These are phyloP conservation scores for Talaromyces sp. DNA, from an alignment of 2,329 filamentous ascomycete species.

Conservation along the genomic window DNA sequence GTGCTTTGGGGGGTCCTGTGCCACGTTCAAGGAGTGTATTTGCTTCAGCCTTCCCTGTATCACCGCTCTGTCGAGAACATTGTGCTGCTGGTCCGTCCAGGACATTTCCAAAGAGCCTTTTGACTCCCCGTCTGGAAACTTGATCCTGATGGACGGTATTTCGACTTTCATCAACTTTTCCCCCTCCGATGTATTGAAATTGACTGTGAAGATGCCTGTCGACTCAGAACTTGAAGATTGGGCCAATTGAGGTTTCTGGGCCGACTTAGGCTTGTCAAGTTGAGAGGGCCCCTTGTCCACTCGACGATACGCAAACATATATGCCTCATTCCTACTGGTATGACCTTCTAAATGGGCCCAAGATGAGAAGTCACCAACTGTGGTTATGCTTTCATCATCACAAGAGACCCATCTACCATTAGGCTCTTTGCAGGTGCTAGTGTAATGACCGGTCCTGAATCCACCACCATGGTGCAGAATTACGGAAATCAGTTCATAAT, in stretches of 20 bases:
- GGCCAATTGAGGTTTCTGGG: too few species aligned
- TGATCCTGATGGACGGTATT: neutral
- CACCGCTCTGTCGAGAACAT: neutral
- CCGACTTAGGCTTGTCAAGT: too few species aligned
- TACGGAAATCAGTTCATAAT: conserved; percentile 31
- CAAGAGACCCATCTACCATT: conserved; percentile 20
- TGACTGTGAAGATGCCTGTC: neutral
- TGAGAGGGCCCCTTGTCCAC: too few species aligned
- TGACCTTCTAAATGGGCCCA: neutral
- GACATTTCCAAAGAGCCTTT: neutral
- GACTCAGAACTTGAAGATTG: too few species aligned
- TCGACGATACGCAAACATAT: conserved; percentile 27
- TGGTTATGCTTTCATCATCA: conserved; percentile 10
- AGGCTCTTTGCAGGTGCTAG: conserved; percentile 22
- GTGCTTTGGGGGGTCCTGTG: too few species aligned
- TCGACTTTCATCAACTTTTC: neutral
- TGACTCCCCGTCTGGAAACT: neutral
- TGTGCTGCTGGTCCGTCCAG: neutral
- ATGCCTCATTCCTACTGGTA: conserved; percentile 10
- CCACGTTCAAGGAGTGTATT: too few species aligned
- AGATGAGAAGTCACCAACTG: neutral
- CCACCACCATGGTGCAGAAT: conserved; percentile 22
- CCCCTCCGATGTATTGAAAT: neutral
- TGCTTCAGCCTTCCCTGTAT: neutral
- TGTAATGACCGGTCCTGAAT: conserved; percentile 25